phyloP scores from a whole-genome alignment of 345 rosid species.

The rapeseed (Brassica napus) region DNA sequence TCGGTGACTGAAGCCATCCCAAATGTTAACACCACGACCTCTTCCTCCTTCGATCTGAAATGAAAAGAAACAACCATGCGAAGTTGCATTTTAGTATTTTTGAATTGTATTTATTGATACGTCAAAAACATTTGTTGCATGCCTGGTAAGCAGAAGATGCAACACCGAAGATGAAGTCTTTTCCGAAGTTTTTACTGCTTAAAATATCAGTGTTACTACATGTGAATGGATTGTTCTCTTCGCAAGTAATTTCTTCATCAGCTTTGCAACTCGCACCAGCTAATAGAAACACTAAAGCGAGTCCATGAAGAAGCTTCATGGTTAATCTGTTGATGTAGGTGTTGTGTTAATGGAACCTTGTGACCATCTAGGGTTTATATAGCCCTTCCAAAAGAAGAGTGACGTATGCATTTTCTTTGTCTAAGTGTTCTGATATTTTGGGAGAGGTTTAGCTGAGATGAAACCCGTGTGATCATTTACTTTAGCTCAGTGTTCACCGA shows the following conservation, averaged over 20 bases:
- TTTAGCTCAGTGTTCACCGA: neutral
- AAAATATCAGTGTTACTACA: neutral
- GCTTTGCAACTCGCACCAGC: neutral
- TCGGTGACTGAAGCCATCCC: neutral
- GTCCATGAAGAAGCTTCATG: neutral
- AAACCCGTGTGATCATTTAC: neutral
- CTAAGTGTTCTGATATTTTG: neutral
- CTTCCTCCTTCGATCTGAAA: neutral
- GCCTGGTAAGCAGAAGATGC: neutral
- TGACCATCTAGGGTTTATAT: neutral
- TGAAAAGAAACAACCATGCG: neutral
- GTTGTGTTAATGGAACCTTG: neutral
- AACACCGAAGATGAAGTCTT: too few relatives aligned
- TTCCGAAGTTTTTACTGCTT: neutral
- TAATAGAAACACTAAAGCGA: neutral
- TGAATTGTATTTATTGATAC: neutral
- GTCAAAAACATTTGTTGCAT: neutral
- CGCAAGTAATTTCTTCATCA: neutral
- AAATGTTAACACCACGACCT: neutral
- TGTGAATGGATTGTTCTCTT: neutral
- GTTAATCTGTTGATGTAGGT: neutral
- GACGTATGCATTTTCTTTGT: neutral
- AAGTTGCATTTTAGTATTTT: neutral
- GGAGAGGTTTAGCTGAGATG: neutral
- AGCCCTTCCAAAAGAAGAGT: neutral